Evolutionary conservation across 805 yeast genomes (phyloP).

Genomic region (Ogataea corticis): DNA sequence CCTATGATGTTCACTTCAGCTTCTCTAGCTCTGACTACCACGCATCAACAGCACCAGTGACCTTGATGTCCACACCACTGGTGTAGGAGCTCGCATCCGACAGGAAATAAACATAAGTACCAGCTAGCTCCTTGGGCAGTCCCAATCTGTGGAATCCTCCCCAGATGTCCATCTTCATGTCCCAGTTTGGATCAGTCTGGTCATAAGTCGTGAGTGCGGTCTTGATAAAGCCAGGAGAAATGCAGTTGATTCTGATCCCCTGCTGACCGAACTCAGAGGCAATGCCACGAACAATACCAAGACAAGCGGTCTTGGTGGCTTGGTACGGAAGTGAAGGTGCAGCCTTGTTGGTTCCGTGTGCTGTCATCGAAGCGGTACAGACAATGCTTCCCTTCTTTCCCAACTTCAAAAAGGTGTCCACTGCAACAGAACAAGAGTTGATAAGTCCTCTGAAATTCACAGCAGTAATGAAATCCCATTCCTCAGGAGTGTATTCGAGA

Average conservation of each 20-base stretch:
- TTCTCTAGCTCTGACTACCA: too few species aligned
- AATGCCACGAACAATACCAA: conserved; percentile 44
- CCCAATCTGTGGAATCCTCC: conserved; percentile 44
- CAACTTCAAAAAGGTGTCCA: conserved; percentile 9
- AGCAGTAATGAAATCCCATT: conserved; percentile 14
- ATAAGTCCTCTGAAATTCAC: conserved; percentile 15
- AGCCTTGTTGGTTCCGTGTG: conserved; percentile 50
- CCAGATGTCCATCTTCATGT: conserved; percentile 38
- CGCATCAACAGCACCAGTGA: conserved; percentile 38
- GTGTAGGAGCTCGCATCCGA: conserved; percentile 50
- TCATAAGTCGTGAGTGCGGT: conserved; percentile 39
- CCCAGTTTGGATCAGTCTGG: conserved; percentile 33
- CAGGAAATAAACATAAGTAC: conserved; percentile 50
- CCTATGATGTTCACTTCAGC: too few species aligned
- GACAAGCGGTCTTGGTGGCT: conserved; percentile 48
- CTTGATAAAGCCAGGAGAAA: conserved; percentile 51
- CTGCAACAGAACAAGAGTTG: conserved; percentile 12
- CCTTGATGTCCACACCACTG: conserved; percentile 47
- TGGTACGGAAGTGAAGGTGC: conserved; percentile 48
- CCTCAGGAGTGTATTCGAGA: conserved; percentile 16
- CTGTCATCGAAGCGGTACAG: conserved; percentile 54
- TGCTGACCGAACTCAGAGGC: conserved; percentile 49
- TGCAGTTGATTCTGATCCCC: conserved; percentile 52
- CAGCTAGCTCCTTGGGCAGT: conserved; percentile 47
- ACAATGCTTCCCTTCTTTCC: conserved; percentile 43